Evolutionary conservation across 306 rosid species (phyloP).

Genomic region (Styphnolobium japonicum): DNA sequence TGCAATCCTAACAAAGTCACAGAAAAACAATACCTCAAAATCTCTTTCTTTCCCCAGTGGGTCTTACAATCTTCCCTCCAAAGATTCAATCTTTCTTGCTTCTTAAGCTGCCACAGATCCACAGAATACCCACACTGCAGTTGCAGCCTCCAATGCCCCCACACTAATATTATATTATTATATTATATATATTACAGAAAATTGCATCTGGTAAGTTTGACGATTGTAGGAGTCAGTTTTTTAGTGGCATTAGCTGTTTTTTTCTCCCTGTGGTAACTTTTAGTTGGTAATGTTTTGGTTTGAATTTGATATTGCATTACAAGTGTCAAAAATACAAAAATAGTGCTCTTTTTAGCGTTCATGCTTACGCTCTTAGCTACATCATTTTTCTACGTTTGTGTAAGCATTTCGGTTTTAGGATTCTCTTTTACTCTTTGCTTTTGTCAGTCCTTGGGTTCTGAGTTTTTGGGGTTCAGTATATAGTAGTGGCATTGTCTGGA

Average conservation of each 20-base stretch:
- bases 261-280: neutral
- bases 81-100: constrained; percentile 46
- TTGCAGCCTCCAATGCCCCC: constrained; percentile 9
- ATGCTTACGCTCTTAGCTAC: constrained; percentile 10
- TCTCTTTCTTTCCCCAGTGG: neutral
- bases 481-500: constrained; percentile 43
- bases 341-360: neutral
- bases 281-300: constrained; percentile 5
- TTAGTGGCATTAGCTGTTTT: constrained; percentile 32
- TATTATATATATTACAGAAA: no score
- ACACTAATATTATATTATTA: neutral
- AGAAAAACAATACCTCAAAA: constrained; percentile 9
- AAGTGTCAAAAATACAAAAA: constrained; percentile 22
- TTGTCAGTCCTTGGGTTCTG: constrained; percentile 73
- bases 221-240: constrained; percentile 30
- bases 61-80: constrained; percentile 33
- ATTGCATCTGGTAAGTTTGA: constrained; percentile 9
- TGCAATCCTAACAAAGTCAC: neutral
- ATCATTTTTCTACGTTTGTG: constrained; percentile 36
- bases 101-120: constrained; percentile 41
- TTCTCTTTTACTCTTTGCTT: constrained; percentile 47
- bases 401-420: constrained; percentile 44
- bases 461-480: constrained; percentile 47
- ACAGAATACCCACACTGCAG: neutral
- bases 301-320: neutral